phyloP scores from a whole-genome alignment of 2,329 filamentous ascomycete genomes.

The Paecilomyces fulvus region DNA sequence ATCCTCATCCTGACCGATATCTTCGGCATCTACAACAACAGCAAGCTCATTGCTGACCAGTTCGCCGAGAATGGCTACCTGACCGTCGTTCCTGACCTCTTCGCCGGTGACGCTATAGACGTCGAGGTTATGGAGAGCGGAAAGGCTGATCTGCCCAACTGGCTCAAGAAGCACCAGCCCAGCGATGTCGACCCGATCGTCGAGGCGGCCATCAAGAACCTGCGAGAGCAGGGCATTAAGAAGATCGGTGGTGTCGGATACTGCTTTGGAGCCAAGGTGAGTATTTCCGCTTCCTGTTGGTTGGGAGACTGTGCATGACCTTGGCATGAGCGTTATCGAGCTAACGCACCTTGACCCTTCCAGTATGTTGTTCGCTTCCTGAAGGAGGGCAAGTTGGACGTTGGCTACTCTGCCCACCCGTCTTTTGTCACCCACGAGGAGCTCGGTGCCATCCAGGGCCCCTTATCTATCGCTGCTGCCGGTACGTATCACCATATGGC shows the following conservation, averaged over 20 bases:
- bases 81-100: constrained; percentile 60
- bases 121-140: constrained; percentile 42
- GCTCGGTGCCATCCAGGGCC: constrained; percentile 56
- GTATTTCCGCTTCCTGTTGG: constrained; percentile 5
- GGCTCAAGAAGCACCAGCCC: constrained; percentile 43
- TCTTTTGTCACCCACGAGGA: constrained; percentile 64
- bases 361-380: constrained; percentile 64
- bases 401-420: constrained; percentile 67
- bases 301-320: background rate
- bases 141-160: constrained; percentile 43
- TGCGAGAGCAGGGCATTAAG: constrained; percentile 49
- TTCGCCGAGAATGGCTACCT: constrained; percentile 66
- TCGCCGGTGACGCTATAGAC: constrained; percentile 56
- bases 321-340: background rate
- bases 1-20: constrained; percentile 52
- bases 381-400: constrained; percentile 54
- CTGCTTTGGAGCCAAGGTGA: constrained; percentile 65
- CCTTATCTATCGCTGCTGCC: constrained; percentile 57
- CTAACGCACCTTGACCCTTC: background rate
- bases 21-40: constrained; percentile 52
- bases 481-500: constrained; percentile 23
- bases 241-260: constrained; percentile 61
- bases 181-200: constrained; percentile 46
- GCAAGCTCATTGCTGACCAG: constrained; percentile 62
- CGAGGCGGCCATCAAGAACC: constrained; percentile 43